Evolutionary conservation across 768 basidiomycete genomes (phyloP), one percentile per base, ranked within the genome.

Genomic region (Pulveroboletus sp.): DNA sequence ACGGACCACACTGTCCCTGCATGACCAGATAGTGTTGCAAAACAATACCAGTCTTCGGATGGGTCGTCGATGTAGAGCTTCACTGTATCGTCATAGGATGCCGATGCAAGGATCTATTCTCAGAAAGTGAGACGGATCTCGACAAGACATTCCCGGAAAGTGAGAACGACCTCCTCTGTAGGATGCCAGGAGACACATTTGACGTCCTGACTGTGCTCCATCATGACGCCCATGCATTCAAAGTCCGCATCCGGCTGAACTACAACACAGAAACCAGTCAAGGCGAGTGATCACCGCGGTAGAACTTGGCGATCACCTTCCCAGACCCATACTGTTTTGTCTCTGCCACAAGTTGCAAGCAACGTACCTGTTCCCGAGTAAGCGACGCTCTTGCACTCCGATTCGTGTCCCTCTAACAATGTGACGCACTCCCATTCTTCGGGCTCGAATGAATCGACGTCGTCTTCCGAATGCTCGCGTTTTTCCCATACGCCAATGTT

Each of bases 261-360:
- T 94, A 57, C 8, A 28, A 17, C 12, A 35, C 26, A 39, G 33
- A 21, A 31, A 39, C 15, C 7, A 6, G 15, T 54, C 35, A 56
- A 47, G 48, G 6, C 30, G 40, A 11, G 26, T n/a, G 42, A 39
- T 49, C 42, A 35, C 11, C 11, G 40, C 9, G 11, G 6, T 11
- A 24, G 31, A 54, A 31, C 38, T 15, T 27, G 15, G 30, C 2
- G 60, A 72, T 60, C 63, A 87, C 94, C 92, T 77, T 97, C 95
- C 95, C 96, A 99, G 32, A 99, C 80, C 96, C 96, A 98, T 0
- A 98, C 93, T 6, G 92, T 91, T 73, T 98, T 99, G 71, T 98
- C 96, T 51, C 96, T 76, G 57, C 89, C 89, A 64, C 94, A 97
- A 54, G 87, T 93, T 8, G 95, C 96, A n/a, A 99, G 74, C 24